Evolutionary conservation across 2,329 filamentous ascomycete species (phyloP).

Genomic region (Monilinia vaccinii-corymbosi): DNA sequence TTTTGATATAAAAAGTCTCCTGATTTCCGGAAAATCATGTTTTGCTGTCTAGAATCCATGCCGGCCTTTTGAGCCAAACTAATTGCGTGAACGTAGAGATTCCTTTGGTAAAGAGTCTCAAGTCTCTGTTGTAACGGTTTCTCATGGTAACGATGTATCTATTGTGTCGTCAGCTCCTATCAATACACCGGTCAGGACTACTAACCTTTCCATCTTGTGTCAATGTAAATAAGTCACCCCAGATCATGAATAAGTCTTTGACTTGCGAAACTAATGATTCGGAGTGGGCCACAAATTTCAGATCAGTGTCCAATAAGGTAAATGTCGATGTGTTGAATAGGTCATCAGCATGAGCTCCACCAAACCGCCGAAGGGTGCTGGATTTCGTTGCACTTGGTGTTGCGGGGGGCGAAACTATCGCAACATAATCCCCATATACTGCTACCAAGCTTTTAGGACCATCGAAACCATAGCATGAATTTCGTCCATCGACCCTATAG

Average conservation of each 20-base stretch:
- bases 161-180: slow-evolving; percentile 33
- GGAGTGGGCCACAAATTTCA: slow-evolving; percentile 83
- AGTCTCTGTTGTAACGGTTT: slow-evolving; percentile 84
- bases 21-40: slow-evolving; percentile 85
- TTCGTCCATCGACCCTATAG: slow-evolving; percentile 76
- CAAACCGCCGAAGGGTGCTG: slow-evolving; percentile 60
- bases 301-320: slow-evolving; percentile 80
- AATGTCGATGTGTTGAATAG: slow-evolving; percentile 83
- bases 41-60: slow-evolving; percentile 72
- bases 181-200: not conserved
- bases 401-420: slow-evolving; percentile 69
- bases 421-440: slow-evolving; percentile 77
- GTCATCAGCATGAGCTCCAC: slow-evolving; percentile 61
- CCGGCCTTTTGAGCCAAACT: slow-evolving; percentile 86
- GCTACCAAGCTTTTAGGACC: slow-evolving; percentile 76
- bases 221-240: slow-evolving; percentile 87
- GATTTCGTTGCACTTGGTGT: slow-evolving; percentile 37
- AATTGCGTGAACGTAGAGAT: slow-evolving; percentile 85
- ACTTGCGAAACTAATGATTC: slow-evolving; percentile 77
- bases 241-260: slow-evolving; percentile 72
- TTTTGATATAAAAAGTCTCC: slow-evolving; percentile 93
- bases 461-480: slow-evolving; percentile 84
- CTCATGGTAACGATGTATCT: slow-evolving; percentile 84
- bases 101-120: slow-evolving; percentile 87
- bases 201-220: slow-evolving; percentile 83